phyloP scores from a whole-genome alignment of 1,139 yeast genomes.

The Arxiozyma telluris region DNA sequence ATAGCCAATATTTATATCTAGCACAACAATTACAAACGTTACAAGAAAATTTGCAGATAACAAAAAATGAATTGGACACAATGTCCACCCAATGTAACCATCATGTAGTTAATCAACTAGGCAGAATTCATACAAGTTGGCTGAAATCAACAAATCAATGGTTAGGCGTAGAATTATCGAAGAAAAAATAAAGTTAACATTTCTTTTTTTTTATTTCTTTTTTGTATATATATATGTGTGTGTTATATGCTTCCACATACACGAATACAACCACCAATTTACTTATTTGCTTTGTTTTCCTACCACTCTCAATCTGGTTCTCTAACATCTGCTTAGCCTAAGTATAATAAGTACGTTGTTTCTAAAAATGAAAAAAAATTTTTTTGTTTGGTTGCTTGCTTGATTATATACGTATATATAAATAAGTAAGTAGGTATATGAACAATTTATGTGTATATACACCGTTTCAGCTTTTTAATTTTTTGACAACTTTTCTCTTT shows the following conservation, averaged over 20 bases:
- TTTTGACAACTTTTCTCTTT: constrained; percentile 4
- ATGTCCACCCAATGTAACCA: constrained; percentile 28
- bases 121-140: constrained; percentile 28
- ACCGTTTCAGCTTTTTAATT: constrained; percentile 1
- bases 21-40: constrained; percentile 23
- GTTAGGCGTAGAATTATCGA: constrained; percentile 12
- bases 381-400: not conserved
- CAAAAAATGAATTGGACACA: constrained; percentile 21
- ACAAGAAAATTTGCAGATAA: constrained; percentile 22
- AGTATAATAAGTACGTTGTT: not conserved
- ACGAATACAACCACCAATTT: no score
- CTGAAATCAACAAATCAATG: constrained; percentile 27
- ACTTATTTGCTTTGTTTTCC: not conserved
- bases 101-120: constrained; percentile 27
- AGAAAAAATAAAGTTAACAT: not conserved
- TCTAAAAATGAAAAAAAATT: no score
- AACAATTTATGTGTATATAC: not conserved
- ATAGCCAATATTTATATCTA: constrained; percentile 27
- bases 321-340: not conserved
- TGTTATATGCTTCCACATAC: no score
- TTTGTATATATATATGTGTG: no score
- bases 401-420: no score
- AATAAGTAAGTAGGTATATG: not conserved
- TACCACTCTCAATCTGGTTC: not conserved
- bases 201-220: no score